Evolutionary conservation across 2,329 filamentous ascomycete genomes (phyloP), one percentile per base, ranked within the genome.

Genomic region (Fusarium burgessii): DNA sequence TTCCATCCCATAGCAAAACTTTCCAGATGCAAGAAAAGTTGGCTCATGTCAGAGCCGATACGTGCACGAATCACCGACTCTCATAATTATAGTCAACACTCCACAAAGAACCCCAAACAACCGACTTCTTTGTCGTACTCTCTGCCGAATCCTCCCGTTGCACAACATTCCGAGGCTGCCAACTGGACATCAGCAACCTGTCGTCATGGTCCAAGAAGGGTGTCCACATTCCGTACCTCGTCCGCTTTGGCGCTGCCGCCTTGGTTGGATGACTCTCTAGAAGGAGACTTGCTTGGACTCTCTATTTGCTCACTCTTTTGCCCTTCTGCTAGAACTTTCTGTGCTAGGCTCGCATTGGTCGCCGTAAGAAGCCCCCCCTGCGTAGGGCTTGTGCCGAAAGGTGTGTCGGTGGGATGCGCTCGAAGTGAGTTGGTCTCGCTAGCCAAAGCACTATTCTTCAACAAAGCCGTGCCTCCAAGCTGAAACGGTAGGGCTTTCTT

Each of bases 401-500:
- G 80, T 3, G 81, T 82, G 35, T 83, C 82, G n/a, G 83, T 79
- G 18, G 84, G 79, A 36, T 80, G 84, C 11, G 84, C 86, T 15
- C 86, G 84, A 20, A 90, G 77, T 42, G 88, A 89, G 74, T 88
- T 89, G 7, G 88, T 89, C 79, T 89, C 88, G 75, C 87, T 89
- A 27, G 85, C 85, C 29, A 87, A 76, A 40, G 85, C 85, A 58
- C 84, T 88, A 56, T 85, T 86, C 77, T 86, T 87, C 38, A 83
- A 74, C 55, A 82, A 62, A 14, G 78, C 78, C 8, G 83, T 81
- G n/a, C 81, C 78, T 14, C 80, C 80, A 7, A 83, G 79, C 40
- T 83, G 82, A 70, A 89, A 86, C 3, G 88, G 89, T 13, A 90
- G 80, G 38, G 92, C 91, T 78, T 94, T 95, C 81, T 92, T 95